A percentile compares a stretch with the other conserved stretches of the same genome.
These are phyloP conservation scores for Colletotrichum tanaceti DNA, from an alignment of 2,329 filamentous ascomycete species.

Conservation along the genomic window DNA sequence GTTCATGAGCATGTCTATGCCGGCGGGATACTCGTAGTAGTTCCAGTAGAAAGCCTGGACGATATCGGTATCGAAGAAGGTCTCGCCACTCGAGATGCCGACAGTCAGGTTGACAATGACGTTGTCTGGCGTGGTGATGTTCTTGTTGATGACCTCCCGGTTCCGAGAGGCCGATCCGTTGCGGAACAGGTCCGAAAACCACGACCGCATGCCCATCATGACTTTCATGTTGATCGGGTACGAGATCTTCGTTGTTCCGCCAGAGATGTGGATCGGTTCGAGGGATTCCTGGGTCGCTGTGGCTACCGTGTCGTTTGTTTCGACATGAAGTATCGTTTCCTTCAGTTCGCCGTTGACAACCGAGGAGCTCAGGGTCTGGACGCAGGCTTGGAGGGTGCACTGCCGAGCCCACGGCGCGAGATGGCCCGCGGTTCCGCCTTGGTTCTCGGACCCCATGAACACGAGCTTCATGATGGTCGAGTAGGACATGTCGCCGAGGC, in stretches of 20 bases:
- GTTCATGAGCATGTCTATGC: constrained; percentile 50
- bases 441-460: constrained; percentile 50
- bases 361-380: constrained; percentile 46
- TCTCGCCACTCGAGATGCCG: constrained; percentile 48
- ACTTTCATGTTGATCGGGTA: constrained; percentile 47
- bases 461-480: constrained; percentile 49
- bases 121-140: constrained; percentile 43
- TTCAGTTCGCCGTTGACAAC: constrained; percentile 46
- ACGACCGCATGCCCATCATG: constrained; percentile 48
- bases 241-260: constrained; percentile 22
- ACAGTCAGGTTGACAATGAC: constrained; percentile 50
- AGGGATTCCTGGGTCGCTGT: constrained; percentile 28
- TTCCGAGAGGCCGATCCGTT: constrained; percentile 47
- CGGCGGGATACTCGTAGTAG: constrained; percentile 51
- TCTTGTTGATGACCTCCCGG: constrained; percentile 44
- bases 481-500: constrained; percentile 45
- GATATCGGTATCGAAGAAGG: constrained; percentile 51
- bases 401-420: constrained; percentile 48
- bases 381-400: constrained; percentile 47
- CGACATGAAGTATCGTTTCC: constrained; percentile 43
- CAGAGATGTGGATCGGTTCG: constrained; percentile 42
- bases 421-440: constrained; percentile 42
- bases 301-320: constrained; percentile 46
- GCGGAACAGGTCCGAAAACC: constrained; percentile 48
- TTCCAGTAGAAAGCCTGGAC: constrained; percentile 55